Conservation (phyloP, 352 stramenopile genomes). For the Phytophthora lateralis region DNA sequence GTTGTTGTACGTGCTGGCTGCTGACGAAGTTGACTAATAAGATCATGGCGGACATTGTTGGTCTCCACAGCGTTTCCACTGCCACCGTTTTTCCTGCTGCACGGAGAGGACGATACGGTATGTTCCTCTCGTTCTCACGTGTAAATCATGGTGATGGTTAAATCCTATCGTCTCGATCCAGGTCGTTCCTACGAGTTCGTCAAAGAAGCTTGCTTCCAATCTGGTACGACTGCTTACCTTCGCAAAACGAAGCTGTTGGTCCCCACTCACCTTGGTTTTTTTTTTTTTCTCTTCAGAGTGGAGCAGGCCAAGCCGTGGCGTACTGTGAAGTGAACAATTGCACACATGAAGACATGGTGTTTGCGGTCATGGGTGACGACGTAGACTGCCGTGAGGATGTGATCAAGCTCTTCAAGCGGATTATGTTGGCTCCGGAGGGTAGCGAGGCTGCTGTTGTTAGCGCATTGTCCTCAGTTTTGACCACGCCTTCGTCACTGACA, state of each 20-base stretch:
- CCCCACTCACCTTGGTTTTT: no score
- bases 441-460: background rate
- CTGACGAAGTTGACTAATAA: background rate
- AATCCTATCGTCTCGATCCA: conserved; percentile 14
- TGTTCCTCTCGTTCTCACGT: background rate
- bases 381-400: conserved; percentile 48
- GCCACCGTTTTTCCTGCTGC: conserved; percentile 60
- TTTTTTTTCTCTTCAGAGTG: conserved; percentile 35
- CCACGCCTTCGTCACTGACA: background rate
- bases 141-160: background rate
- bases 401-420: conserved; percentile 46
- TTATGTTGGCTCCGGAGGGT: conserved; percentile 24
- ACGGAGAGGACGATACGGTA: conserved; percentile 60
- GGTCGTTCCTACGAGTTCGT: conserved; percentile 64
- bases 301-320: conserved; percentile 45
- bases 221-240: conserved; percentile 39
- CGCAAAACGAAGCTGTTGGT: no score
- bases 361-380: conserved; percentile 73
- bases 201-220: conserved; percentile 50
- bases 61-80: conserved; percentile 37
- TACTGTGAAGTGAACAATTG: conserved; percentile 55
- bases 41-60: conserved; percentile 4
- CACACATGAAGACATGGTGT: conserved; percentile 71
- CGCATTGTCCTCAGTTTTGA: conserved; percentile 5
- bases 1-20: background rate